phyloP scores from a whole-genome alignment of 306 rosid species.

The Pterocarpus macrocarpus region DNA sequence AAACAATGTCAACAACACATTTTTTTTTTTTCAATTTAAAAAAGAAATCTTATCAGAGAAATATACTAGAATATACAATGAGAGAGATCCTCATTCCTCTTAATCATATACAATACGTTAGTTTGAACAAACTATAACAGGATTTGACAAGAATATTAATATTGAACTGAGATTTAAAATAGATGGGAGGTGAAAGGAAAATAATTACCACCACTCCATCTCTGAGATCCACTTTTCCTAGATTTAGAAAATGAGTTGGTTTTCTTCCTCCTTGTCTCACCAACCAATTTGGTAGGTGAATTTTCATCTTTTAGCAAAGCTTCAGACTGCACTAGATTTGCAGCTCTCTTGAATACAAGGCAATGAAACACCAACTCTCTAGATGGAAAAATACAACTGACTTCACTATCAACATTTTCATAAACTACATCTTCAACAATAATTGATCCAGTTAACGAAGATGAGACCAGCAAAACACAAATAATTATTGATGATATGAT shows the following conservation, averaged over 20 bases:
- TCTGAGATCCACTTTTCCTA: conserved; percentile 67
- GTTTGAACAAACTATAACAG: conserved; percentile 12
- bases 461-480: conserved; percentile 68
- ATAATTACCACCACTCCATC: conserved; percentile 60
- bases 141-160: conserved; percentile 13
- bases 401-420: conserved; percentile 70
- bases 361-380: conserved; percentile 83
- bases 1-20: not conserved
- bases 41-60: not conserved
- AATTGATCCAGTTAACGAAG: conserved; percentile 84
- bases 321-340: conserved; percentile 93
- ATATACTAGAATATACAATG: not conserved
- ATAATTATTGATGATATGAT: conserved; percentile 32
- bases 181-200: conserved; percentile 4
- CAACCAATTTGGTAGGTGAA: conserved; percentile 48
- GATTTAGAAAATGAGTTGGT: conserved; percentile 67
- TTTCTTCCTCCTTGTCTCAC: conserved; percentile 65
- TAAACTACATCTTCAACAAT: conserved; percentile 88
- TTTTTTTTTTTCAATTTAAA: not conserved
- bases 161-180: conserved; percentile 28
- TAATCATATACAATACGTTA: not conserved
- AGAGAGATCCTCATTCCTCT: too few relatives aligned
- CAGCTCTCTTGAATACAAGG: conserved; percentile 88
- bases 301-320: conserved; percentile 70
- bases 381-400: conserved; percentile 67